phyloP scores from a whole-genome alignment of 805 yeast species.

The Candida morakotiae region DNA sequence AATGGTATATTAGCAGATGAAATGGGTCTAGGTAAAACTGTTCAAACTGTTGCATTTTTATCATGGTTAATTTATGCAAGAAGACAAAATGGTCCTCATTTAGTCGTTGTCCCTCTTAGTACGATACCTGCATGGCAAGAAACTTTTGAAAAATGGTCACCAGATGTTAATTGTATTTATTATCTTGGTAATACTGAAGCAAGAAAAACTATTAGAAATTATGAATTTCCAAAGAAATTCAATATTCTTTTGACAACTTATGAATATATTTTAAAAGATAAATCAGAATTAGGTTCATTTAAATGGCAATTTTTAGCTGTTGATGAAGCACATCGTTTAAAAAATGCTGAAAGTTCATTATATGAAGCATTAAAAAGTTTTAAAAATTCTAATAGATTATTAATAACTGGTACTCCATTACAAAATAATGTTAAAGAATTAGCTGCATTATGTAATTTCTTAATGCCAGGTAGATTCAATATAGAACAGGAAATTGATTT shows the following conservation, averaged over 20 bases:
- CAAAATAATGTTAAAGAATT: slow-evolving; percentile 94
- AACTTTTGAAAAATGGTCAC: slow-evolving; percentile 96
- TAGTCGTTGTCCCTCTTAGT: slow-evolving; percentile 93
- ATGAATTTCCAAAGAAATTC: slow-evolving; percentile 89
- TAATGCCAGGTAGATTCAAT: slow-evolving; percentile 90
- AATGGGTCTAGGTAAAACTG: slow-evolving; percentile 95
- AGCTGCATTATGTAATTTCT: slow-evolving; percentile 89
- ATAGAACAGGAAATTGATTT: slow-evolving; percentile 96
- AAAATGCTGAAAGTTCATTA: slow-evolving; percentile 88
- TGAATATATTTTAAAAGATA: slow-evolving; percentile 91
- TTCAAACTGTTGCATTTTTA: slow-evolving; percentile 89
- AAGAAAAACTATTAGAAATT: slow-evolving; percentile 74
- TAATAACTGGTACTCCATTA: slow-evolving; percentile 97
- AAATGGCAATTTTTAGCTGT: slow-evolving; percentile 97
- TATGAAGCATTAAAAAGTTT: slow-evolving; percentile 84
- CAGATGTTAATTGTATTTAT: slow-evolving; percentile 88
- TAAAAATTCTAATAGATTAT: slow-evolving; percentile 75
- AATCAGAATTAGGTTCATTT: slow-evolving; percentile 70
- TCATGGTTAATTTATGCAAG: slow-evolving; percentile 95
- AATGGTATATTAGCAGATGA: slow-evolving; percentile 97
- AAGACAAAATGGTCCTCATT: slow-evolving; percentile 95
- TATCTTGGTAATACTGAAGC: slow-evolving; percentile 91
- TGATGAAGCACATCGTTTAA: slow-evolving; percentile 96
- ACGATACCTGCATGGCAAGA: slow-evolving; percentile 99
- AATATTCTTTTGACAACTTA: slow-evolving; percentile 92